Evolutionary conservation across 2,329 filamentous ascomycete species (phyloP).

Genomic region (Diaporthe citri): DNA sequence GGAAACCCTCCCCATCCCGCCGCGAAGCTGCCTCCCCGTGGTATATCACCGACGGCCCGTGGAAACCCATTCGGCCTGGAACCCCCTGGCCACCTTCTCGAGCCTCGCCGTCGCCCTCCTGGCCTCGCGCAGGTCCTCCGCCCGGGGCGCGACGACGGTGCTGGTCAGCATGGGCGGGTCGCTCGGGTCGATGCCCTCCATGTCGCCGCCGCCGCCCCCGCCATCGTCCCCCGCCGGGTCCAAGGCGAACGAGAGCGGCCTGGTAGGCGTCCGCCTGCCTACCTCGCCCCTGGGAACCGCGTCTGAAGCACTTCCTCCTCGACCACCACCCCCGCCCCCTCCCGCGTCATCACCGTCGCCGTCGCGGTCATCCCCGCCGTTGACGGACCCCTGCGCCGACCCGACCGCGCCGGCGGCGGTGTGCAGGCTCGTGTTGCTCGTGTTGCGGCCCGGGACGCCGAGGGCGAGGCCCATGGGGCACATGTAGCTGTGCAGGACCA

Average conservation of each 20-base stretch:
- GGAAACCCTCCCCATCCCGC: too few species aligned
- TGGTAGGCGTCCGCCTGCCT: constrained; percentile 16
- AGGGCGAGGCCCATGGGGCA: constrained; percentile 40
- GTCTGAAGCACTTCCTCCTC: not conserved
- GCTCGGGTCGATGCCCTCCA: constrained; percentile 42
- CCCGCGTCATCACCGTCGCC: not conserved
- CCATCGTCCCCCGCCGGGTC: not conserved
- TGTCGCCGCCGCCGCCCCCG: constrained; percentile 40
- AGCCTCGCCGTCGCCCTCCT: constrained; percentile 64
- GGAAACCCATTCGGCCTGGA: constrained; percentile 66
- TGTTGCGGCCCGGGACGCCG: constrained; percentile 18
- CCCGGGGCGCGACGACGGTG: constrained; percentile 64
- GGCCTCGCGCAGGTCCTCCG: constrained; percentile 63
- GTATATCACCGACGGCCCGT: constrained; percentile 42
- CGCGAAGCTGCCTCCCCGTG: not conserved
- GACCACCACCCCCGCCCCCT: not conserved
- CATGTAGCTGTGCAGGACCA: constrained; percentile 50
- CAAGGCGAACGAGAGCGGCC: constrained; percentile 5
- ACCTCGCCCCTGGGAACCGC: not conserved
- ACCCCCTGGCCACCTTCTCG: constrained; percentile 66
- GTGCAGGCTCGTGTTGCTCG: constrained; percentile 23
- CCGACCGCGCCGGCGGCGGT: not conserved
- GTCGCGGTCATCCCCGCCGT: not conserved
- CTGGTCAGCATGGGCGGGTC: constrained; percentile 66
- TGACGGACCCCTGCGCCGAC: not conserved